These are phyloP conservation scores for Corrigiola litoralis DNA, from an alignment of 179 eudicot genomes.

Conservation along the genomic window DNA sequence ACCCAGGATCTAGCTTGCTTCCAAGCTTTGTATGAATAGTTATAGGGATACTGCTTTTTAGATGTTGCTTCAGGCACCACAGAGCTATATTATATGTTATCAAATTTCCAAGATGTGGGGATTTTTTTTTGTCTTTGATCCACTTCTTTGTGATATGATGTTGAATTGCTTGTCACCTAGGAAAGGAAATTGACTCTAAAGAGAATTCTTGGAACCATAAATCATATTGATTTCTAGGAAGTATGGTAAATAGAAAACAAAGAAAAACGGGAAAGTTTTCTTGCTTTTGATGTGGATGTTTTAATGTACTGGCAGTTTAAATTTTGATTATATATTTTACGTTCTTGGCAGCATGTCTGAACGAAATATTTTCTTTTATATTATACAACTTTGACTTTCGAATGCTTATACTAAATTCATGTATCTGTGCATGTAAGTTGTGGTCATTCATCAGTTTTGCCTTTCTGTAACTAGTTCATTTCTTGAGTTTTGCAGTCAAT, in stretches of 20 bases:
- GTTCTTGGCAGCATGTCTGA: background rate
- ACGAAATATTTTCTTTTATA: background rate
- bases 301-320: too few species aligned
- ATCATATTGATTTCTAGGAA: too few species aligned
- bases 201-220: too few species aligned
- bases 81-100: too few species aligned
- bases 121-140: too few species aligned
- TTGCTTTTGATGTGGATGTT: background rate
- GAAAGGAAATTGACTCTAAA: too few species aligned
- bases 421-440: background rate
- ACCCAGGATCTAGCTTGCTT: constrained; percentile 40
- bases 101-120: too few species aligned
- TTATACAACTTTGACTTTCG: background rate
- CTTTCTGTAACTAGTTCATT: constrained; percentile 6
- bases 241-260: too few species aligned
- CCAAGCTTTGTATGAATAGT: background rate
- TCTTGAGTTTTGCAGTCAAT: constrained; percentile 53
- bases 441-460: constrained; percentile 14
- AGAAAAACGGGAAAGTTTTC: background rate
- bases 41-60: background rate
- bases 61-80: too few species aligned
- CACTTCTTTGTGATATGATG: background rate
- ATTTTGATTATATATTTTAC: background rate
- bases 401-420: background rate
- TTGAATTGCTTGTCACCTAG: too few species aligned